These are phyloP conservation scores for Colletotrichum salicis DNA, from an alignment of 2,329 filamentous ascomycete genomes.

Conservation along the genomic window DNA sequence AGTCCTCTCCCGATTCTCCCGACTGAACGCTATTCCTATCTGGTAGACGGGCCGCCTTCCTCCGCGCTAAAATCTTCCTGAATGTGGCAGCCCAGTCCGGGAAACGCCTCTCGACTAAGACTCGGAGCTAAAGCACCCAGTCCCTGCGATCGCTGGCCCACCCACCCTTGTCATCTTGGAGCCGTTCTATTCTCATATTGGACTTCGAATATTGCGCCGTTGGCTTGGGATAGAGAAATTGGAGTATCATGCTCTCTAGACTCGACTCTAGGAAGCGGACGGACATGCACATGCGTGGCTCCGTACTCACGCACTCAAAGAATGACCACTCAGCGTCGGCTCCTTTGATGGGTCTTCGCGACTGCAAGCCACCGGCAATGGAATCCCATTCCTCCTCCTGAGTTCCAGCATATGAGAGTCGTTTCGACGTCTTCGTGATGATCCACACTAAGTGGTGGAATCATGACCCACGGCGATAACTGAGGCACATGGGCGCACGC, in stretches of 20 bases:
- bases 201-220: neutral
- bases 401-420: neutral
- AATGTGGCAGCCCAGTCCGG: constrained; percentile 20
- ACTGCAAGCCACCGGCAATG: constrained; percentile 20
- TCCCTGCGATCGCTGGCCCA: constrained; percentile 5
- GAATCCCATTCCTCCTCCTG: constrained; percentile 3
- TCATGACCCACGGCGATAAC: neutral
- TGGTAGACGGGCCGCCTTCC: constrained; percentile 37
- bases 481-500: constrained; percentile 8
- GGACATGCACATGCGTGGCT: neutral
- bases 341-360: neutral
- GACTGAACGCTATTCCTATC: constrained; percentile 34
- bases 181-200: neutral
- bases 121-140: neutral
- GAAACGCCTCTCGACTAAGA: constrained; percentile 1
- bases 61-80: constrained; percentile 34
- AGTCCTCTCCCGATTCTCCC: neutral
- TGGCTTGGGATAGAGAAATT: neutral
- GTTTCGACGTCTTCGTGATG: neutral
- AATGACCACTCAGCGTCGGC: neutral
- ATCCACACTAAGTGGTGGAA: constrained; percentile 15
- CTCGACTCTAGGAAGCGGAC: neutral
- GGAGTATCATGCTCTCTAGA: neutral
- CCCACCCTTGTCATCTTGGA: neutral
- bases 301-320: neutral